These are phyloP conservation scores for Suillus cothurnatus DNA, from an alignment of 768 basidiomycete species.

Conservation along the genomic window DNA sequence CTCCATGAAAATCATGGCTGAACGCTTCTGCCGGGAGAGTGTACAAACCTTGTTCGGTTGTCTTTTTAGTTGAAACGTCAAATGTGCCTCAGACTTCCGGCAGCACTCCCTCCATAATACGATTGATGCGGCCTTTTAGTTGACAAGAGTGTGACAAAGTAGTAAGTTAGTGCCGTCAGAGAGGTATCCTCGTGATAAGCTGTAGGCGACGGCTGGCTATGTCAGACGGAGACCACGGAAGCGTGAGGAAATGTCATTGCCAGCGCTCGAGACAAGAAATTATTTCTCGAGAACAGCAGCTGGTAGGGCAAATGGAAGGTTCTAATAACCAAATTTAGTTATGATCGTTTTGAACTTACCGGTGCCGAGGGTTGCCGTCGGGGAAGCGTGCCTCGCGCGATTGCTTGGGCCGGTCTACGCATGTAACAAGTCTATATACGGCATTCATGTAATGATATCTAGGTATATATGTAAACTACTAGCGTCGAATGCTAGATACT, in stretches of 20 bases:
- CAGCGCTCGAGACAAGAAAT: conserved; percentile 11
- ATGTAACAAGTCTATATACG: conserved; percentile 44
- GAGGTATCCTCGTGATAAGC: not conserved
- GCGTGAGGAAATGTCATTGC: conserved; percentile 8
- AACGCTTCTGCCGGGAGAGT: conserved; percentile 14
- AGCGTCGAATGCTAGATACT: conserved; percentile 22
- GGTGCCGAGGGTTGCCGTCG: conserved; percentile 42
- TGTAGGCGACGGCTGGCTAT: not conserved
- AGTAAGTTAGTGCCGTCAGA: not conserved
- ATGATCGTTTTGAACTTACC: conserved; percentile 46
- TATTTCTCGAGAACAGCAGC: conserved; percentile 16
- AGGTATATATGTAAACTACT: conserved; percentile 14
- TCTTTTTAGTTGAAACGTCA: conserved; percentile 9
- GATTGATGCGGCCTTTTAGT: conserved; percentile 1
- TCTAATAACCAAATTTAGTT: conserved; percentile 38
- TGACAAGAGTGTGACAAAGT: conserved; percentile 1
- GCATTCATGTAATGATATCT: conserved; percentile 33
- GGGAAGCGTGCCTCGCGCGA: conserved; percentile 31
- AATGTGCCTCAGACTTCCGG: conserved; percentile 1
- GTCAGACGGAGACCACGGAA: not conserved
- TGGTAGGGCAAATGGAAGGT: conserved; percentile 34
- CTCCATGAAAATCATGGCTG: conserved; percentile 20
- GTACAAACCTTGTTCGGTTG: conserved; percentile 17
- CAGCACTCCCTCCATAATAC: conserved; percentile 5
- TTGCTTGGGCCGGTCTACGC: conserved; percentile 46